phyloP scores from a whole-genome alignment of 176 grass and related monocot species.

The Musa beccarii region DNA sequence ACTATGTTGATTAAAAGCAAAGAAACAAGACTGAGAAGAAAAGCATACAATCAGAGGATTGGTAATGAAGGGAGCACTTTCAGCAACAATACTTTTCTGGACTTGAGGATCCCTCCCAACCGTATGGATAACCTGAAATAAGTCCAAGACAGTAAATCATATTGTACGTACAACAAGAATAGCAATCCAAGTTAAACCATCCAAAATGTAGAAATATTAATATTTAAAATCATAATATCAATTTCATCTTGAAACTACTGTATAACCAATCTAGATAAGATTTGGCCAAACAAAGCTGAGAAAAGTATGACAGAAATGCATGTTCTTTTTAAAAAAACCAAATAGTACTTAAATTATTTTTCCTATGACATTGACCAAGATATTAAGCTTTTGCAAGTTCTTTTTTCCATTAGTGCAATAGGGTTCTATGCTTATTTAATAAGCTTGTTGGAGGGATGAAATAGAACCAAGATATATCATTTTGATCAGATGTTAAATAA shows the following conservation, averaged over 20 bases:
- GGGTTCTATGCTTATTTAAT: no score
- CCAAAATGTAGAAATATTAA: no score
- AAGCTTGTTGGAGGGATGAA: no score
- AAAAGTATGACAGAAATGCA: not conserved
- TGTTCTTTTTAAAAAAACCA: no score
- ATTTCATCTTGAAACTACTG: not conserved
- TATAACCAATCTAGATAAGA: not conserved
- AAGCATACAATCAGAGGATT: conserved; percentile 61
- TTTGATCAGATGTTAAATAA: no score
- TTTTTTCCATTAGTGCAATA: no score
- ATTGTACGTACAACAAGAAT: not conserved
- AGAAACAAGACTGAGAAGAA: not conserved
- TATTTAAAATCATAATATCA: not conserved
- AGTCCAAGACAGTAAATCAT: not conserved
- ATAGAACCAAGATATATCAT: no score
- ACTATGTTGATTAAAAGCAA: not conserved
- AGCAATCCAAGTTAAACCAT: no score
- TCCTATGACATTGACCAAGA: no score
- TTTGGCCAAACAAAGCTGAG: not conserved
- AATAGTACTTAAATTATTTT: no score
- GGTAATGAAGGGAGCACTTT: conserved; percentile 50
- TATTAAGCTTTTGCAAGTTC: no score
- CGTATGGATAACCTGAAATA: conserved; percentile 81
- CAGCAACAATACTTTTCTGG: conserved; percentile 67
- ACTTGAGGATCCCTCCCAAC: conserved; percentile 65